Evolutionary conservation across 2,329 filamentous ascomycete genomes (phyloP).

Genomic region (Stagonosporopsis vannaccii): DNA sequence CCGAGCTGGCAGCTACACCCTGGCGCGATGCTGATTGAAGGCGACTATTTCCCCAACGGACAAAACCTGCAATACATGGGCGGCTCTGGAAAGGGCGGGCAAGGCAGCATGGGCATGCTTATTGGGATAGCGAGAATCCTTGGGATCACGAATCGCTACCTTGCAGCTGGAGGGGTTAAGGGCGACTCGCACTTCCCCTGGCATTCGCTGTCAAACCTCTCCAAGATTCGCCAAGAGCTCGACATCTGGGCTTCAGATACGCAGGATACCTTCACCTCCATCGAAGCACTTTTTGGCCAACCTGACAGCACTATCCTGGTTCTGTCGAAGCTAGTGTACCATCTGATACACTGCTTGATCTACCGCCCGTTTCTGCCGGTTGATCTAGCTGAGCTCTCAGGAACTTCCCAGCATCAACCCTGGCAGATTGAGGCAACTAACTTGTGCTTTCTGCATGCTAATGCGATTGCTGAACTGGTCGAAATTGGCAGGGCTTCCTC

Average conservation of each 20-base stretch:
- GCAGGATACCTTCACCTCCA: constrained; percentile 77
- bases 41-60: constrained; percentile 80
- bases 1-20: constrained; percentile 75
- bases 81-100: constrained; percentile 71
- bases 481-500: constrained; percentile 78
- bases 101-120: constrained; percentile 80
- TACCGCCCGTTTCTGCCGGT: constrained; percentile 88
- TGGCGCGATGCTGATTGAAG: constrained; percentile 70
- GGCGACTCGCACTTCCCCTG: constrained; percentile 91
- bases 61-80: constrained; percentile 79
- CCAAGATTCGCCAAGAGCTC: constrained; percentile 83
- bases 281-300: constrained; percentile 78
- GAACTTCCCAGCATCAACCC: constrained; percentile 83
- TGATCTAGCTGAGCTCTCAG: constrained; percentile 79
- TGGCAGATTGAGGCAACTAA: constrained; percentile 94
- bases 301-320: constrained; percentile 79
- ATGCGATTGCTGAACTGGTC: constrained; percentile 83
- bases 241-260: constrained; percentile 86
- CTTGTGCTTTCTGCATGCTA: constrained; percentile 84
- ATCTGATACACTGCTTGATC: constrained; percentile 84
- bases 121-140: constrained; percentile 85
- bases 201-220: constrained; percentile 85
- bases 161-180: constrained; percentile 85
- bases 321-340: constrained; percentile 85
- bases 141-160: constrained; percentile 82